Conservation (phyloP, 768 basidiomycete species). For the Crepidotus variabilis region DNA sequence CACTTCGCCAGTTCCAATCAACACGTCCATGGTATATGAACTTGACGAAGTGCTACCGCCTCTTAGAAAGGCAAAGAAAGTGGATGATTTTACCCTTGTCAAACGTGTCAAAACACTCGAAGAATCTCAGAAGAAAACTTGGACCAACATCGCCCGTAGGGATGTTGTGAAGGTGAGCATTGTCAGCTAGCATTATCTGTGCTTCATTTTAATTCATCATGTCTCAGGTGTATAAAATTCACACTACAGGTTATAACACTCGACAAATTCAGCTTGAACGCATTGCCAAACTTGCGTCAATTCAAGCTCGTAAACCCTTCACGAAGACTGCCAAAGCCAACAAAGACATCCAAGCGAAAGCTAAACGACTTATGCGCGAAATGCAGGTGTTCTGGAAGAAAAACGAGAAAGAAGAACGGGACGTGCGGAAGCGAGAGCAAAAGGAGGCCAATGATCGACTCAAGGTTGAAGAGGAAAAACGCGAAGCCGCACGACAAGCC, state of each 20-base stretch:
- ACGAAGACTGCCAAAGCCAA: conserved; percentile 69
- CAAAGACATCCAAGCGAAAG: conserved; percentile 83
- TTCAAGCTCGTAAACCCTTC: conserved; percentile 76
- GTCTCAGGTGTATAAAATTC: conserved; percentile 75
- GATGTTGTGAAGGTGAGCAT: conserved; percentile 75
- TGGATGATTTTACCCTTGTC: conserved; percentile 66
- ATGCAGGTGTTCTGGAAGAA: conserved; percentile 98
- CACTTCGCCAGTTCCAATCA: conserved; percentile 57
- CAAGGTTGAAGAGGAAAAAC: conserved; percentile 86
- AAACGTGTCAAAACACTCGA: conserved; percentile 77
- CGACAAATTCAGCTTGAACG: conserved; percentile 71
- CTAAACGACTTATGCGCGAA: conserved; percentile 88
- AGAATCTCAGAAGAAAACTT: conserved; percentile 84
- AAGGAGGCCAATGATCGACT: conserved; percentile 89
- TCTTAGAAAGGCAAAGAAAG: conserved; percentile 71
- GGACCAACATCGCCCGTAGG: conserved; percentile 82
- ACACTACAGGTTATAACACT: conserved; percentile 60
- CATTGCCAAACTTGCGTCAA: conserved; percentile 66
- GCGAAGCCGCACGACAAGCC: conserved; percentile 91
- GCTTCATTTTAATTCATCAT: neutral
- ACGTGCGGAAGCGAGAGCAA: conserved; percentile 89
- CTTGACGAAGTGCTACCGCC: conserved; percentile 68
- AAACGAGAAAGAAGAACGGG: conserved; percentile 95
- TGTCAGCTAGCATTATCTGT: neutral
- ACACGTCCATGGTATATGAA: conserved; percentile 64